Evolutionary conservation across 2,329 filamentous ascomycete genomes (phyloP).

Genomic region (Hypomyces rosellus): DNA sequence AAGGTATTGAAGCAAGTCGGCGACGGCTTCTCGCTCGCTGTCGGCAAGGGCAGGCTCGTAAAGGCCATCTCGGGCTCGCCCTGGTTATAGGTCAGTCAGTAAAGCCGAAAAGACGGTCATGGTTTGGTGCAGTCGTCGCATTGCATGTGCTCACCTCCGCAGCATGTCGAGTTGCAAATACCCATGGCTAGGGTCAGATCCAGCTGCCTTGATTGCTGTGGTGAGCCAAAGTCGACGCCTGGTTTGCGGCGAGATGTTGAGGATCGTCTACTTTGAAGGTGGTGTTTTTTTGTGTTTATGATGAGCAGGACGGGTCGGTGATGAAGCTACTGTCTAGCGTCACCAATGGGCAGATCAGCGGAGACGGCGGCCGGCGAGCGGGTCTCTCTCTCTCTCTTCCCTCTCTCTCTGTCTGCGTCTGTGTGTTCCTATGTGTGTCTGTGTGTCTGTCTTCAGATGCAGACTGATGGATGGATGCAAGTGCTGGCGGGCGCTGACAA

Average conservation of each 20-base stretch:
- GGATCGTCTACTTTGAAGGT: not conserved
- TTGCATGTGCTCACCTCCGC: constrained; percentile 35
- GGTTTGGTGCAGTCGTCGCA: constrained; percentile 2
- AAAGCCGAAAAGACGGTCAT: not conserved
- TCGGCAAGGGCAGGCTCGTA: constrained; percentile 88
- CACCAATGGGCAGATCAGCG: not conserved
- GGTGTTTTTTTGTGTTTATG: constrained; percentile 7
- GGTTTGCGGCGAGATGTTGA: not conserved
- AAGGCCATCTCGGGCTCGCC: constrained; percentile 71
- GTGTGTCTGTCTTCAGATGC: not conserved
- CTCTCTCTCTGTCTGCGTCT: not conserved
- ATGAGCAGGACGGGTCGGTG: constrained; percentile 7
- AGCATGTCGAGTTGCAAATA: constrained; percentile 55
- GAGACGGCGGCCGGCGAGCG: not conserved
- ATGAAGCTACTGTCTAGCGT: constrained; percentile 9
- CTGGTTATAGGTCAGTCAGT: constrained; percentile 31
- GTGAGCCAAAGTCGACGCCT: not conserved
- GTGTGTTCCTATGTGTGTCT: not conserved
- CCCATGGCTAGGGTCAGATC: constrained; percentile 43
- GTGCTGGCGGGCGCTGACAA: not conserved
- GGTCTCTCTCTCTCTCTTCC: not conserved
- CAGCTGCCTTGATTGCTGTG: constrained; percentile 1
- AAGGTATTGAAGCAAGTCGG: constrained; percentile 88
- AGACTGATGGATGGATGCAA: not conserved
- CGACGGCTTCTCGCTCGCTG: constrained; percentile 93